Evolutionary conservation across 139 green algal species (phyloP).

Genomic region (Volvox africanus): DNA sequence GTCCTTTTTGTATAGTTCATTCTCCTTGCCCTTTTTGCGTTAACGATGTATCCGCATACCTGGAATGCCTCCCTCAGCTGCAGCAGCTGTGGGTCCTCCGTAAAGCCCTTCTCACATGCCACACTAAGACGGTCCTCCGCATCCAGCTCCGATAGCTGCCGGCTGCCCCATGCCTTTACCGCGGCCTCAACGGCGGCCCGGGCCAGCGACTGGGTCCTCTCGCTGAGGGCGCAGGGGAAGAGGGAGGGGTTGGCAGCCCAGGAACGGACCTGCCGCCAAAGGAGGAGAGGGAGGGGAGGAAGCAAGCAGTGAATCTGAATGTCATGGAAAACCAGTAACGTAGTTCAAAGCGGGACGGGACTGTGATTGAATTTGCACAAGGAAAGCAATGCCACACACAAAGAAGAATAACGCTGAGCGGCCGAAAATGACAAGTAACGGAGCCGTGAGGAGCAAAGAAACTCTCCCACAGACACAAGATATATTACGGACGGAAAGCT

Average conservation of each 20-base stretch:
- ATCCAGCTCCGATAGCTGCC: conserved; percentile 82
- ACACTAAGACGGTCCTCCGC: conserved; percentile 93
- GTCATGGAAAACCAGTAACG: too few relatives aligned
- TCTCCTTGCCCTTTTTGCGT: too few relatives aligned
- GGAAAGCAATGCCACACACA: too few relatives aligned
- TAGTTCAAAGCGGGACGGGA: too few relatives aligned
- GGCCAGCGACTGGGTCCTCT: conserved; percentile 28
- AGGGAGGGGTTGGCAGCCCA: conserved; percentile 74
- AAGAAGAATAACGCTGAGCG: too few relatives aligned
- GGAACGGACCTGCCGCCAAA: conserved; percentile 21
- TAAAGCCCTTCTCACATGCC: conserved; percentile 93
- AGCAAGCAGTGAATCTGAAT: too few relatives aligned
- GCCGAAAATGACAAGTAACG: too few relatives aligned
- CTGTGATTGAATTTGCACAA: too few relatives aligned
- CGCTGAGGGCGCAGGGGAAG: conserved; percentile 90
- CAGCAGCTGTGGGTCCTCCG: conserved; percentile 77
- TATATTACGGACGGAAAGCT: too few relatives aligned
- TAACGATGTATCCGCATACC: conserved; percentile 32
- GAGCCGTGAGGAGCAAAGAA: too few relatives aligned
- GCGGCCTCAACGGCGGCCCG: conserved; percentile 58
- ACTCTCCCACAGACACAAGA: too few relatives aligned
- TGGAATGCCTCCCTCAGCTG: conserved; percentile 76
- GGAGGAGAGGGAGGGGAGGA: not conserved
- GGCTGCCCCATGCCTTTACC: conserved; percentile 69
- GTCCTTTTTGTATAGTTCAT: too few relatives aligned